Evolutionary conservation across 495 filamentous ascomycete genomes (phyloP), one percentile per base, ranked within the genome.

Genomic region (Baudoinia panamericana): DNA sequence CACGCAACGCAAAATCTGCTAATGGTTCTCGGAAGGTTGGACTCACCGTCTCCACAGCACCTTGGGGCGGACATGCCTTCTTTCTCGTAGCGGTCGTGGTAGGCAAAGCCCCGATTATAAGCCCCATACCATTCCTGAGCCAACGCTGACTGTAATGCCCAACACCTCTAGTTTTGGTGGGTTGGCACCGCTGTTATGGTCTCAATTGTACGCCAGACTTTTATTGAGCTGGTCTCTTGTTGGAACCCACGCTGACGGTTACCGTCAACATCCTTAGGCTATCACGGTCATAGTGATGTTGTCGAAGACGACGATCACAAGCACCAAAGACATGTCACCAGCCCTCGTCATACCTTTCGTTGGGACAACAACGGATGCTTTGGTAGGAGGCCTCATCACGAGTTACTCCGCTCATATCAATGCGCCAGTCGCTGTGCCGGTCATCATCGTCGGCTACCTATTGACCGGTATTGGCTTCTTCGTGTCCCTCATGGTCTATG

Each of bases 21-120:
- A 9, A 37, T 20, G 17, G 6, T 33, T 6, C 17, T 20, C 18
- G 19, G 4, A 25, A 42, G 38, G 40, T 48, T 25, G 40, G 37
- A 10, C 16, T 48, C 31, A 43, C 45, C 2, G 45, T 26, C 10
- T 19, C n/a, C 16, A 16, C 18, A 13, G 45, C 45, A 2, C 35
- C 9, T 12, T 48, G 45, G 45, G 45, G 45, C 33, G 38, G 16
- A 3, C 45, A 48, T 24, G 40, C 30, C 18, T 48, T 17, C 11
- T 42, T 36, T 25, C 20, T 48, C 21, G 45, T 43, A 17, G 45
- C 45, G 21, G 43, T 43, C 29, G 45, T 43, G 3, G n/a, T n/a
- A n/a, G n/a, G n/a, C n/a, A n/a, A n/a, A n/a, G n/a, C n/a, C n/a
- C n/a, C n/a, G n/a, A n/a, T n/a, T n/a, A n/a, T n/a, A n/a, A n/a